Evolutionary conservation across 208 protist genomes (phyloP).

Genomic region (Acanthamoeba triangularis): DNA sequence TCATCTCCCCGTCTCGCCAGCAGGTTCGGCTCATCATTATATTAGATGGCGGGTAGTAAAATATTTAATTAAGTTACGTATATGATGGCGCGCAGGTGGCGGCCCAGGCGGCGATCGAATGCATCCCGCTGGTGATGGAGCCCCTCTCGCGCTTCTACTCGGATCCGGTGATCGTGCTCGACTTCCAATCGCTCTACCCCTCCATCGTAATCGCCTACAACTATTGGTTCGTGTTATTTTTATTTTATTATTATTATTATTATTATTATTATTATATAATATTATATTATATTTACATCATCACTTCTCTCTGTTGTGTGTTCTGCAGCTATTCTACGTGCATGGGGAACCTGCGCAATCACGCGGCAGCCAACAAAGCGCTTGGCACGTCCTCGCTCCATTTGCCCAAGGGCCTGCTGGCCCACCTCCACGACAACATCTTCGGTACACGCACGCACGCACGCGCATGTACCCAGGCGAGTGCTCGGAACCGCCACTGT

Average conservation of each 20-base stretch:
- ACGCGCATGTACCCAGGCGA: too few species aligned
- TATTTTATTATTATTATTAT: too few species aligned
- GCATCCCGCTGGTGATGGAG: slow-evolving; percentile 91
- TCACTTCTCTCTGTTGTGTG: too few species aligned
- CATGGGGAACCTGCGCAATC: slow-evolving; percentile 85
- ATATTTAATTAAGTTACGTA: too few species aligned
- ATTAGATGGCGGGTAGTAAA: too few species aligned
- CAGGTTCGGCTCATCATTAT: slow-evolving; percentile 80
- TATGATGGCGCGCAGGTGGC: slow-evolving; percentile 61
- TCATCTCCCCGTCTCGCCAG: slow-evolving; percentile 86
- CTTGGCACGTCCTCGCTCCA: slow-evolving; percentile 80
- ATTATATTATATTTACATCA: too few species aligned
- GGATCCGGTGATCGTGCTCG: slow-evolving; percentile 93
- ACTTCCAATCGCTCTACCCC: slow-evolving; percentile 95
- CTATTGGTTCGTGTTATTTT: slow-evolving; percentile 89
- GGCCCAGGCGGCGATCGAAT: slow-evolving; percentile 85
- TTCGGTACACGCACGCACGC: too few species aligned
- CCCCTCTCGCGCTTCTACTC: slow-evolving; percentile 88
- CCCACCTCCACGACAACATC: slow-evolving; percentile 72
- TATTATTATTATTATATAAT: too few species aligned
- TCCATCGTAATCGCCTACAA: slow-evolving; percentile 96
- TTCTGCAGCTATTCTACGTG: slow-evolving; percentile 93
- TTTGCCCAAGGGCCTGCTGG: slow-evolving; percentile 81
- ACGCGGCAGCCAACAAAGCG: slow-evolving; percentile 50
- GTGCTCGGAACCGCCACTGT: too few species aligned